A percentile compares a stretch with the other conserved stretches of the same genome.
phyloP scores from a whole-genome alignment of 352 stramenopile genomes.

The Phytophthora litchii region DNA sequence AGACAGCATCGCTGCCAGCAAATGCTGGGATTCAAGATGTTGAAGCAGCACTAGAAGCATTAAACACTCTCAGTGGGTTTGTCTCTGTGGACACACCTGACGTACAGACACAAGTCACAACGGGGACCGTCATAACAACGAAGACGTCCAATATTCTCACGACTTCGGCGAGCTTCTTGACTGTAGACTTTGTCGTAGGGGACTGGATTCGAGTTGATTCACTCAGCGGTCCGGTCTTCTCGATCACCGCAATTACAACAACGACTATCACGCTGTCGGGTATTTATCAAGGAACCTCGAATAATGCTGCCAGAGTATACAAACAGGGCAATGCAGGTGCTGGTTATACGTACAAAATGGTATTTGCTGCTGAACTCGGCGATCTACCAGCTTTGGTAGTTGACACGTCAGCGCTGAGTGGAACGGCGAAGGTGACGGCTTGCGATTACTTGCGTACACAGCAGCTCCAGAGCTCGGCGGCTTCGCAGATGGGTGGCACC shows the following conservation, averaged over 20 bases:
- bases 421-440: constrained; percentile 69
- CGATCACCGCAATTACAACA: constrained; percentile 65
- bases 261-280: constrained; percentile 87
- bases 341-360: constrained; percentile 74
- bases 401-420: constrained; percentile 58
- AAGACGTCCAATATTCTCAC: constrained; percentile 81
- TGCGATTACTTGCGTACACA: constrained; percentile 90
- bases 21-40: constrained; percentile 85
- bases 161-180: constrained; percentile 62
- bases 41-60: constrained; percentile 79
- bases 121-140: constrained; percentile 67
- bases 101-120: constrained; percentile 62
- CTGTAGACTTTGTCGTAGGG: constrained; percentile 64
- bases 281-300: constrained; percentile 76
- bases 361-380: constrained; percentile 78
- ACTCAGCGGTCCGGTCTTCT: constrained; percentile 85
- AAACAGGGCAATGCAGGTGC: constrained; percentile 63
- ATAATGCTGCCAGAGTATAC: constrained; percentile 71
- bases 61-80: constrained; percentile 75
- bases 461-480: constrained; percentile 57
- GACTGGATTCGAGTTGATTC: constrained; percentile 94
- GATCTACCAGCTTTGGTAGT: constrained; percentile 61
- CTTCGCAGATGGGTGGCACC: constrained; percentile 67
- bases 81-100: constrained; percentile 92
- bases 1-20: constrained; percentile 50